phyloP scores from a whole-genome alignment of 768 basidiomycete genomes.

The Termitomyces sp. region DNA sequence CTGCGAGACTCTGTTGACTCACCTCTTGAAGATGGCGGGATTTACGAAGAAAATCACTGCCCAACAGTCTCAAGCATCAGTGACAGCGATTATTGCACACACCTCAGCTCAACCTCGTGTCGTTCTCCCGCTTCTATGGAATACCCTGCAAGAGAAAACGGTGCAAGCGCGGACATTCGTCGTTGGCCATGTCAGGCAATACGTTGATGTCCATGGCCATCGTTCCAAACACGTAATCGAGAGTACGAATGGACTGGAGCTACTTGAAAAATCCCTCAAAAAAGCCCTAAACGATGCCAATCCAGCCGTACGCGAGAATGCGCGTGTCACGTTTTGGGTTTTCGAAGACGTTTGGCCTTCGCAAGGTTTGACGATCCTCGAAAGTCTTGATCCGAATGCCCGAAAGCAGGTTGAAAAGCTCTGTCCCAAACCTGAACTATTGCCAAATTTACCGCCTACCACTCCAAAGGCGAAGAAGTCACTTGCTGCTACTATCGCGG shows the following conservation, averaged over 20 bases:
- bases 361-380: conserved; percentile 56
- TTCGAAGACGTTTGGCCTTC: conserved; percentile 75
- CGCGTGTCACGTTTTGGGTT: conserved; percentile 74
- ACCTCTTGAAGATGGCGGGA: conserved; percentile 79
- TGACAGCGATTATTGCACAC: conserved; percentile 61
- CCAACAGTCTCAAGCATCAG: conserved; percentile 74
- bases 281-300: conserved; percentile 76
- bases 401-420: conserved; percentile 84
- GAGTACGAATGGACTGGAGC: conserved; percentile 57
- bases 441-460: conserved; percentile 33
- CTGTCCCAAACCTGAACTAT: conserved; percentile 57
- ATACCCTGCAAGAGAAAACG: conserved; percentile 73
- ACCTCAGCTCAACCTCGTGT: conserved; percentile 68
- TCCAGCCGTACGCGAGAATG: conserved; percentile 69
- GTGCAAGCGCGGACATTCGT: conserved; percentile 66
- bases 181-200: conserved; percentile 67
- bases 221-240: conserved; percentile 67
- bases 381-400: conserved; percentile 58
- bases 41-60: conserved; percentile 92
- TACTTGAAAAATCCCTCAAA: conserved; percentile 68
- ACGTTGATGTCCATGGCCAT: conserved; percentile 67
- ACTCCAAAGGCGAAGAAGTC: conserved; percentile 70
- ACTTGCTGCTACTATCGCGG: conserved; percentile 82
- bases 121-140: conserved; percentile 63
- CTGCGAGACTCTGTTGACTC: conserved; percentile 70